Percentiles rank a stretch among this genome's conserved stretches.
Conservation (phyloP, 2,329 filamentous ascomycete genomes). For the Diaporthe ampelina region DNA sequence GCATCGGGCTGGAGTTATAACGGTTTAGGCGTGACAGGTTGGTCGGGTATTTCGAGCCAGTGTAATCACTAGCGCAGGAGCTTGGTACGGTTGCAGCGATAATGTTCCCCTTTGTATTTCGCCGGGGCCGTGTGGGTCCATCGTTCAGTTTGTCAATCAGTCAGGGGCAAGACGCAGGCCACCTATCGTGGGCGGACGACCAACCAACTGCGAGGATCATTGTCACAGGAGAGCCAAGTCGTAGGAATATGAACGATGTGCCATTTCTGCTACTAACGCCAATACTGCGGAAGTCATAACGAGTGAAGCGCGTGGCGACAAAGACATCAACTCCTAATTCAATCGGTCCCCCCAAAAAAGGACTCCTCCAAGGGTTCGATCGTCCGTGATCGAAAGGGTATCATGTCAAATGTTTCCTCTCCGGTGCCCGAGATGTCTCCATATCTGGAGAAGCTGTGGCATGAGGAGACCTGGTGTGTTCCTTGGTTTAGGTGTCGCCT, state of each 20-base stretch:
- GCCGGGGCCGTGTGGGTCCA: background rate
- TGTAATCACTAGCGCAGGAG: background rate
- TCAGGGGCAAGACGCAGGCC: slow-evolving; percentile 11
- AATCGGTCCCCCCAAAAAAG: slow-evolving; percentile 33
- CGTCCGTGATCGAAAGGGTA: slow-evolving; percentile 33
- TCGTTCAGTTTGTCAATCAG: background rate
- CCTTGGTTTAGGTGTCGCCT: slow-evolving; percentile 37
- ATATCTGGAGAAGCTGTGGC: slow-evolving; percentile 37
- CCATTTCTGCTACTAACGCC: slow-evolving; percentile 39
- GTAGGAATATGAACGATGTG: slow-evolving; percentile 32
- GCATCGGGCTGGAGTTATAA: slow-evolving; percentile 29
- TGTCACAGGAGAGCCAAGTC: too few relatives aligned
- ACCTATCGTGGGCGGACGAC: background rate
- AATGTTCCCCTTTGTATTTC: background rate
- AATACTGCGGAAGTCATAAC: slow-evolving; percentile 37
- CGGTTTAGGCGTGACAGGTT: slow-evolving; percentile 1
- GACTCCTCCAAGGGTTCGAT: slow-evolving; percentile 30
- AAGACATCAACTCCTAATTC: slow-evolving; percentile 35
- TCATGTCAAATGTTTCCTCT: slow-evolving; percentile 38
- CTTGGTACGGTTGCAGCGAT: background rate
- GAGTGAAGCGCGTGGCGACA: slow-evolving; percentile 33
- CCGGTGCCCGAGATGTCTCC: slow-evolving; percentile 38
- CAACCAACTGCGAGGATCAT: background rate
- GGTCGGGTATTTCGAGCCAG: background rate
- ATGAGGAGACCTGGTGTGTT: slow-evolving; percentile 39